Evolutionary conservation across 73 alveolate genomes (phyloP), one percentile per base, ranked within the genome.

Genomic region (Uronychia binucleata): DNA sequence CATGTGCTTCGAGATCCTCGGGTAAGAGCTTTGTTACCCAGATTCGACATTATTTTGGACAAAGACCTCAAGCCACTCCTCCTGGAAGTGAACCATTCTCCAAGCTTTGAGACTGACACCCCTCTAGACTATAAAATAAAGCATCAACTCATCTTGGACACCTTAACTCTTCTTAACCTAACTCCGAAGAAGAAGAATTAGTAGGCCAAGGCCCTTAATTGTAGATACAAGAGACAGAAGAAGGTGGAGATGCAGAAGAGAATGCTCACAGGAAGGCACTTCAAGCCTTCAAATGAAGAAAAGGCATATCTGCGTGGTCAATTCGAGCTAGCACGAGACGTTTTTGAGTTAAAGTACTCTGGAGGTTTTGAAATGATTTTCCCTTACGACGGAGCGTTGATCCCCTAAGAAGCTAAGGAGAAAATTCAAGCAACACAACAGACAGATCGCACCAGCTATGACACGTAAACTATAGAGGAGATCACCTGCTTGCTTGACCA

Each of bases 81-180:
- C 8, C 74, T 96, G 30, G 99, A 96, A 86, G 96, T 94, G 0
- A 96, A 96, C 85, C 98, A 94, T 75, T 91, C 98, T 32, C 99
- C 99, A n/a, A 83, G 96, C 33, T 96, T 96, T 81, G 88, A 94
- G 30, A 96, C 97, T 0, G 97, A 93, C 34, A 87, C 95, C 14
- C 90, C 91, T 1, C 77, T 92, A 27, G 98, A 95, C 86, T 92
- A 82, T 31, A 32, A 35, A 26, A 77, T 93, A 0, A 93, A 93
- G 59, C 31, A 88, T 30, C 79, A 80, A 13, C 79, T 93, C 11
- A 57, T 93, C 30, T 46, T 46, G 5, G 67, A 46, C 67, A 46
- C 67, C 19, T 19, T 46, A 11, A 46, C 67, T 46, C 19, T 46
- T 5, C 67, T 46, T 46, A 46, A 46, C 67, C 67, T 46, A 5